A percentile compares a stretch with the other conserved stretches of the same genome.
Evolutionary conservation across 2,329 filamentous ascomycete species (phyloP).

Genomic region (Epichloe festucae): DNA sequence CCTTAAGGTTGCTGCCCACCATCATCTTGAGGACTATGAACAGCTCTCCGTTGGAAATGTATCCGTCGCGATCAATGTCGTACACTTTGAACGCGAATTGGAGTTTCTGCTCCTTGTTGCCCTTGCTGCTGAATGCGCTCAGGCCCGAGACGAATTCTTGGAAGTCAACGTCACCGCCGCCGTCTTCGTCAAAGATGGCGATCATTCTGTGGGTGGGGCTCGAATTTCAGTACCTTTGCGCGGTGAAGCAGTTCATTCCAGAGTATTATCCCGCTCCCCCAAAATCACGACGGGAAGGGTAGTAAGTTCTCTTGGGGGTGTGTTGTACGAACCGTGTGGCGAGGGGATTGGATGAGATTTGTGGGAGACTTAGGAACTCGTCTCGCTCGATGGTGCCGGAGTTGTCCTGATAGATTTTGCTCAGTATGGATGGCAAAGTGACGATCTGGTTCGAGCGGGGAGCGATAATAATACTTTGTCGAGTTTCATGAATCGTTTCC

Average conservation of each 20-base stretch:
- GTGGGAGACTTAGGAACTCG: constrained; percentile 91
- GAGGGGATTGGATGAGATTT: constrained; percentile 94
- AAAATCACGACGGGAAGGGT: too few relatives aligned
- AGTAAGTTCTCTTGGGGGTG: background rate
- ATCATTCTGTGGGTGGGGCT: constrained; percentile 62
- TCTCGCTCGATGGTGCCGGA: constrained; percentile 97
- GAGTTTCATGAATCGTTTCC: constrained; percentile 98
- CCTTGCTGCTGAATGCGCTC: constrained; percentile 91
- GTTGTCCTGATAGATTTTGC: constrained; percentile 56
- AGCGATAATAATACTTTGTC: constrained; percentile 56
- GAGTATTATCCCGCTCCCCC: too few relatives aligned
- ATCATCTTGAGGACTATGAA: constrained; percentile 99
- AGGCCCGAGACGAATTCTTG: constrained; percentile 96
- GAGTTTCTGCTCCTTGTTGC: constrained; percentile 98
- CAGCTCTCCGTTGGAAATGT: constrained; percentile 96
- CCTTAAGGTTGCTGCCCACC: constrained; percentile 98
- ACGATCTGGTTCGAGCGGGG: background rate
- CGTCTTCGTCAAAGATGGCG: constrained; percentile 97
- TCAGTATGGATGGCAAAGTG: background rate
- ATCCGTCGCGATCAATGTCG: constrained; percentile 97
- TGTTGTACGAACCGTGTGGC: constrained; percentile 44
- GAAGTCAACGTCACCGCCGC: constrained; percentile 94
- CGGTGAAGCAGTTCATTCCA: background rate
- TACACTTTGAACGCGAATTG: constrained; percentile 98
- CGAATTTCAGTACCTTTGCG: background rate